phyloP scores from a whole-genome alignment of 768 basidiomycete genomes.

The Calocera cornea region DNA sequence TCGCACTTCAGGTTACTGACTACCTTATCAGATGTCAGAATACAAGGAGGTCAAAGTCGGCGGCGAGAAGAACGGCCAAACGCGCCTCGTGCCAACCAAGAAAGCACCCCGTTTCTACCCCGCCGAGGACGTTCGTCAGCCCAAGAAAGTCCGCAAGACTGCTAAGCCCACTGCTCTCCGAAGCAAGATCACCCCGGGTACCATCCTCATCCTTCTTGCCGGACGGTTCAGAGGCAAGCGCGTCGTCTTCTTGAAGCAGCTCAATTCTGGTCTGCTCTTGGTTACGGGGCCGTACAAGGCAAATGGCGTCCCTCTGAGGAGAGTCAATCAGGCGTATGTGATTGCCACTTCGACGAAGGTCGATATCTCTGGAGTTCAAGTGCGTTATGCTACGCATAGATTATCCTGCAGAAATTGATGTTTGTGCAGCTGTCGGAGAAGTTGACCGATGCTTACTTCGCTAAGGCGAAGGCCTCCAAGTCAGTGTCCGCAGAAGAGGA shows the following conservation, averaged over 20 bases:
- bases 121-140: constrained; percentile 81
- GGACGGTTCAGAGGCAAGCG: constrained; percentile 98
- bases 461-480: constrained; percentile 58
- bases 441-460: constrained; percentile 88
- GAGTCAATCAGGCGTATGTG: constrained; percentile 97
- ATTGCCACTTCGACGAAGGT: constrained; percentile 95
- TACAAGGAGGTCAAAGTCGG: constrained; percentile 70
- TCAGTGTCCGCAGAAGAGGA: constrained; percentile 81
- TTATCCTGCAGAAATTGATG: background rate
- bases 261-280: constrained; percentile 79
- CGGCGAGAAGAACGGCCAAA: constrained; percentile 82
- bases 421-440: constrained; percentile 60
- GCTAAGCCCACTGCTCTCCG: constrained; percentile 68
- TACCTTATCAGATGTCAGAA: constrained; percentile 10
- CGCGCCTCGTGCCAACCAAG: constrained; percentile 69
- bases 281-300: constrained; percentile 96
- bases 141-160: constrained; percentile 85
- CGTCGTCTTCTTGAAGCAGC: constrained; percentile 94
- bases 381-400: constrained; percentile 26
- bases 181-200: constrained; percentile 79
- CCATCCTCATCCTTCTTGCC: constrained; percentile 90
- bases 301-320: constrained; percentile 94
- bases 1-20: constrained; percentile 18
- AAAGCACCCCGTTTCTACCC: constrained; percentile 90
- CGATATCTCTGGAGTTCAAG: constrained; percentile 61